Evolutionary conservation across 805 yeast genomes (phyloP), one percentile per base, ranked within the genome.

Genomic region (Schizosaccharomyces osmophilus): DNA sequence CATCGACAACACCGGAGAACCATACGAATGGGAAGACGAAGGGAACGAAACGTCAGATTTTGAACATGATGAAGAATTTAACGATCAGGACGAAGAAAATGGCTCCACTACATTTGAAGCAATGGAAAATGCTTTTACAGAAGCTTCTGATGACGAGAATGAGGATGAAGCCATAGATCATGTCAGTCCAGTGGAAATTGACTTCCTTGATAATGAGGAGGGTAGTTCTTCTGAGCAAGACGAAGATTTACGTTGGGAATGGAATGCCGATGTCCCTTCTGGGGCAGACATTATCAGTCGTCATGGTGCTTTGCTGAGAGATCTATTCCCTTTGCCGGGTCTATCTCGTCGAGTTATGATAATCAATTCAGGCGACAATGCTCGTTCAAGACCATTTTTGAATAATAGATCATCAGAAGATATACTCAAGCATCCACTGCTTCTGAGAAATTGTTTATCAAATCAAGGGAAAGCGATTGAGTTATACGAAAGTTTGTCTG

Each of bases 161-260:
- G 72, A 70, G 6, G 70, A 68, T 15, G 70, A 64, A 32, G 73
- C 67, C 15, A 71, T 66, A 48, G 72, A 68, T n/a, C 72, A 68
- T 24, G 24, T 48, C 4, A 48, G 55, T 24, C 55, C 55, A n/a
- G 55, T 48, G 15, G 55, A 48, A 48, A 48, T 48, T n/a, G 55
- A 48, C 24, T 48, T 48, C 17, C 29, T 48, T n/a, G 55, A 48
- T 19, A 48, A 48, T 19, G 29, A n/a, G 11, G 55, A 48, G 29
- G 29, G 24, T 24, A 19, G 29, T n/a, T 48, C 29, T 48, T 48
- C 55, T 19, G 55, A 48, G 22, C 48, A 43, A 19, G 55, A 48
- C 13, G 55, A 48, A 3, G 55, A 48, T 13, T 9, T 48, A 1
- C 55, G 13, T 1, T 48, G 55, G 55, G 29, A 24, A 4, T 48